phyloP scores from a whole-genome alignment of 2,329 filamentous ascomycete species.

The Volutella citrinella region DNA sequence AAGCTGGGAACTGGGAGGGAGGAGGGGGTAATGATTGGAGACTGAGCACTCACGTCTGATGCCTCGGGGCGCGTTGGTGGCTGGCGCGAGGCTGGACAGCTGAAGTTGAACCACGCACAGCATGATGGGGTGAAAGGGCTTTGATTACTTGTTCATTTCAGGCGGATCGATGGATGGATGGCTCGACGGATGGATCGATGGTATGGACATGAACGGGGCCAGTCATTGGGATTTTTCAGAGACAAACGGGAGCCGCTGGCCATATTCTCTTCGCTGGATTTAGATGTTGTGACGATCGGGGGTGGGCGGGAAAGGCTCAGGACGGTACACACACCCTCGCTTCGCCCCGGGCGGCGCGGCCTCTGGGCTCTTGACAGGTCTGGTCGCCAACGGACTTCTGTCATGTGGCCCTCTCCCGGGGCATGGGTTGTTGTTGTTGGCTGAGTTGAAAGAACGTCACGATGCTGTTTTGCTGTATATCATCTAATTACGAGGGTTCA shows the following conservation, averaged over 20 bases:
- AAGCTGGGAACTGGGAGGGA: no score
- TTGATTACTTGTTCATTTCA: no score
- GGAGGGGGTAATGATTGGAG: no score
- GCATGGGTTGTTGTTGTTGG: conserved; percentile 11
- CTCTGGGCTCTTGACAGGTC: no score
- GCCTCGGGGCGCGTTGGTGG: no score
- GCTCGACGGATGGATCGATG: no score
- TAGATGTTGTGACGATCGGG: conserved; percentile 16
- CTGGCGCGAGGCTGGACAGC: no score
- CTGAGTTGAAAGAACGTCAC: conserved; percentile 16
- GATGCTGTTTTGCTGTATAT: conserved; percentile 24
- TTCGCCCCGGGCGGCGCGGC: conserved; percentile 10
- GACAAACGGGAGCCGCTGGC: conserved; percentile 18
- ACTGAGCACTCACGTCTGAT: no score
- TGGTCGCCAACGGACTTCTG: conserved; percentile 10
- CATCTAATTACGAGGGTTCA: conserved; percentile 27
- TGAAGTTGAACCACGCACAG: no score
- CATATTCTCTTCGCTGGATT: conserved; percentile 17
- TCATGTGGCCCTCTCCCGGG: conserved; percentile 7
- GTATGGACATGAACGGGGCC: no score
- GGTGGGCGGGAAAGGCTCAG: conserved; percentile 11
- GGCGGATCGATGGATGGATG: no score
- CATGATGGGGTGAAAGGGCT: no score
- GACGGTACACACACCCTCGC: conserved; percentile 10
- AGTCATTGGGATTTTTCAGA: conserved; percentile 13